Percentiles rank a stretch among this genome's conserved stretches.
Conservation (phyloP, 805 yeast genomes). For the Priceomyces haplophilus region DNA sequence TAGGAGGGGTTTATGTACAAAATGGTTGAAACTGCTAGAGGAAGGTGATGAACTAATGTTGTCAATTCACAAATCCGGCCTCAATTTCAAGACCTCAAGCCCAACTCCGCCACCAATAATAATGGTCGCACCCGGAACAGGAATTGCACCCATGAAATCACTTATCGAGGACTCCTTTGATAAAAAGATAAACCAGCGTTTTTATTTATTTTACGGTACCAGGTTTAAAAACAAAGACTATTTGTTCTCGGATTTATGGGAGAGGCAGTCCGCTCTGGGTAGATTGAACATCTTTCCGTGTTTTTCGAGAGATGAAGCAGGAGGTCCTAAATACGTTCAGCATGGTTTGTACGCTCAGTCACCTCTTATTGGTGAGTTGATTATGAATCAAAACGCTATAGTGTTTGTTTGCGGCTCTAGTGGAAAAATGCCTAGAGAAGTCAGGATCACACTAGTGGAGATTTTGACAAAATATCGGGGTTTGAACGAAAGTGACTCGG, state of each 20-base stretch:
- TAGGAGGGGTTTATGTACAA: constrained; percentile 79
- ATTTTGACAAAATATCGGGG: constrained; percentile 49
- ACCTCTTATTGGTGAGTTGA: constrained; percentile 46
- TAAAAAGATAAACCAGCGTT: constrained; percentile 18
- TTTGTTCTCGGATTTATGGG: constrained; percentile 59
- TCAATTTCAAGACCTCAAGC: constrained; percentile 26
- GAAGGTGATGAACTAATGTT: constrained; percentile 51
- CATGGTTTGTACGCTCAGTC: constrained; percentile 57
- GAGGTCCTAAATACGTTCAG: constrained; percentile 63
- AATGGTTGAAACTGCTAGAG: constrained; percentile 58
- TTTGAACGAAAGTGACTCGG: constrained; percentile 45
- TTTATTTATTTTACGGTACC: constrained; percentile 73
- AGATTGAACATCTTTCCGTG: constrained; percentile 40
- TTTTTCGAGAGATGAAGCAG: constrained; percentile 48
- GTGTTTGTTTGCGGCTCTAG: constrained; percentile 89
- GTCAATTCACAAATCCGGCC: constrained; percentile 46
- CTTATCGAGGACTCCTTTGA: constrained; percentile 45
- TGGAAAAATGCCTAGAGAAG: constrained; percentile 91
- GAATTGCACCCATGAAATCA: constrained; percentile 88
- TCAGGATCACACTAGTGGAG: constrained; percentile 72
- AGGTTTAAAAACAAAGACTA: constrained; percentile 64
- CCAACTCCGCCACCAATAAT: constrained; percentile 47
- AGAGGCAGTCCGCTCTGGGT: constrained; percentile 25
- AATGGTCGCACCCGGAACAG: constrained; percentile 92
- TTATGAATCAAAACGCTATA: constrained; percentile 54